Evolutionary conservation across 2,329 filamentous ascomycete species (phyloP).

Genomic region (Alternaria sp.): DNA sequence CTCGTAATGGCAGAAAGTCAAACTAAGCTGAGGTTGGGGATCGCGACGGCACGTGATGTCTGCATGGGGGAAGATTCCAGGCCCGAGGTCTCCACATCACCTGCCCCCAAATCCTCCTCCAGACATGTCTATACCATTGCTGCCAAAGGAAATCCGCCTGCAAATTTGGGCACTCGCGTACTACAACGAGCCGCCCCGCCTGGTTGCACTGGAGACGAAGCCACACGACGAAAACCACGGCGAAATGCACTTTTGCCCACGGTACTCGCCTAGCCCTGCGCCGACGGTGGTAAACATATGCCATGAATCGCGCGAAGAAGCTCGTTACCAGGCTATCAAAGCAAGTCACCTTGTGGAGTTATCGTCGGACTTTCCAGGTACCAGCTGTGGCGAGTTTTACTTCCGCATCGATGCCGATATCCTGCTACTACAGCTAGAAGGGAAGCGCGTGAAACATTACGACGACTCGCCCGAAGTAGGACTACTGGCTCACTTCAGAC

Average conservation of each 20-base stretch:
- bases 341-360: constrained; percentile 24
- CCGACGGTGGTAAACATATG: constrained; percentile 30
- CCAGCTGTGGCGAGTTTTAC: constrained; percentile 20
- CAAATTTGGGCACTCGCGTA: constrained; percentile 34
- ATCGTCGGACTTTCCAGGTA: constrained; percentile 4
- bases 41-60: constrained; percentile 13
- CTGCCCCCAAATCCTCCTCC: background rate
- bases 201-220: constrained; percentile 29
- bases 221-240: constrained; percentile 30
- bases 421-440: constrained; percentile 27
- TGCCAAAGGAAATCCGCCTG: constrained; percentile 39
- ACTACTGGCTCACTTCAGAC: constrained; percentile 30
- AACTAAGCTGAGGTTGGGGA: constrained; percentile 9
- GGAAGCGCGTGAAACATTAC: constrained; percentile 23
- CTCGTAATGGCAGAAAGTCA: constrained; percentile 18
- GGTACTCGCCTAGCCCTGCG: constrained; percentile 30
- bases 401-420: constrained; percentile 35
- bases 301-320: constrained; percentile 32
- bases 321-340: constrained; percentile 28
- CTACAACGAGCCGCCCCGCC: constrained; percentile 29
- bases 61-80: constrained; percentile 9
- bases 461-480: constrained; percentile 34
- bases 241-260: constrained; percentile 33
- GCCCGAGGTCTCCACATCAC: constrained; percentile 5
- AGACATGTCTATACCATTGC: constrained; percentile 29